Evolutionary conservation across 345 rosid genomes (phyloP), one percentile per base, ranked within the genome.

Genomic region (Eucalyptus leucophloia): DNA sequence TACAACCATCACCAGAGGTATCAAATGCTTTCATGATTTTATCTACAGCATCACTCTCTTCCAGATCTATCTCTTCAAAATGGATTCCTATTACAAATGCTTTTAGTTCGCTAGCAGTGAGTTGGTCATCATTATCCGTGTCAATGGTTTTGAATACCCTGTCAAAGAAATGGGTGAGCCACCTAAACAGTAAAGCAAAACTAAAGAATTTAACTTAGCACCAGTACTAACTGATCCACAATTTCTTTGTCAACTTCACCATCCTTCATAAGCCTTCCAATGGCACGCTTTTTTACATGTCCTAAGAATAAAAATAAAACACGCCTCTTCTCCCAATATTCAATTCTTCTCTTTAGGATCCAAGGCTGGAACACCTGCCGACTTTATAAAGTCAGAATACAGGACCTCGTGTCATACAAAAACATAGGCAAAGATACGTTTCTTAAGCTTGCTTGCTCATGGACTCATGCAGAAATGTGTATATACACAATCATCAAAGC

Each of bases 111-210:
- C 93, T 2, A 7, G 37, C 34, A 53, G 98, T 95, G 44, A 98
- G 95, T 4, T 12, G 13, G 5, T 50, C 67, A 89, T 97, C 96
- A 1, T 90, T 62, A 90, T 96, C 92, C 91, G 90, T 94, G 60
- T 98, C 99, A 89, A 98, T 94, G 45, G 94, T 91, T 3, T 44
- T 34, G 87, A 98, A 98, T 92, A 98, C 72, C 96, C 99, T 98
- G 95, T 83, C 47, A 88, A 47, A 53, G 8, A 44, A 89, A 58
- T 19, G 54, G 6, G 18, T 86, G 83, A 23, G 65, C 87, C 28
- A 24, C 23, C 49, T 32, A 86, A 82, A 87, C 47, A 88, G 23
- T 86, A 34, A 4, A 32, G 87, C 62, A 86, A 53, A 86, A 19
- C 45, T 23, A 86, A 86, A 17, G 30, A 42, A 37, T 77, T 1